Percentiles rank a stretch among this genome's conserved stretches.
Evolutionary conservation across 441 rosid species (phyloP).

Genomic region (Pelargonium exstipulatum): DNA sequence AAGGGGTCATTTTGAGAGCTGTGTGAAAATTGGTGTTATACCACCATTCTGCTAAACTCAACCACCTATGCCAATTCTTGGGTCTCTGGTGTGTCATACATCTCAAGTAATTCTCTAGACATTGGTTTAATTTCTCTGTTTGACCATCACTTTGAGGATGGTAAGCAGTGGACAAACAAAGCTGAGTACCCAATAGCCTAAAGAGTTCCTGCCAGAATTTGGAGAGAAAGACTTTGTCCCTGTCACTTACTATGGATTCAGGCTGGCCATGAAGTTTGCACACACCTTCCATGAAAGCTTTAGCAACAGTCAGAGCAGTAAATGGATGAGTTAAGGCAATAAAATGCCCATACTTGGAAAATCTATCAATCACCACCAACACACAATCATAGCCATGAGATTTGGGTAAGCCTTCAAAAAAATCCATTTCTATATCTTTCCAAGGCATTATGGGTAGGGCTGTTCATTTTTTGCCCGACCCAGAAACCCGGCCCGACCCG

Average conservation of each 20-base stretch:
- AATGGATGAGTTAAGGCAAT: background rate
- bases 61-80: background rate
- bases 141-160: slow-evolving; percentile 21
- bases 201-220: background rate
- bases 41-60: background rate
- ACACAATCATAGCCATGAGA: background rate
- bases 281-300: background rate
- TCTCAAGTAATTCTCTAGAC: too few relatives aligned
- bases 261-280: background rate
- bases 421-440: background rate
- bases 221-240: background rate
- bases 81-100: background rate
- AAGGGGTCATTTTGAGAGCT: background rate
- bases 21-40: background rate
- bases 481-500: too few relatives aligned
- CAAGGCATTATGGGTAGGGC: background rate
- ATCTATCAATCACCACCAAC: slow-evolving; percentile 14
- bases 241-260: background rate
- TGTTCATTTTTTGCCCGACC: too few relatives aligned
- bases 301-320: background rate
- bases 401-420: slow-evolving; percentile 5
- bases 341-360: too few relatives aligned
- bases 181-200: background rate
- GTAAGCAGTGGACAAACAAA: background rate
- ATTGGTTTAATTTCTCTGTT: slow-evolving; percentile 4